phyloP scores from a whole-genome alignment of 192 early-diverging fungal genomes.

The Backusella morwellensis region DNA sequence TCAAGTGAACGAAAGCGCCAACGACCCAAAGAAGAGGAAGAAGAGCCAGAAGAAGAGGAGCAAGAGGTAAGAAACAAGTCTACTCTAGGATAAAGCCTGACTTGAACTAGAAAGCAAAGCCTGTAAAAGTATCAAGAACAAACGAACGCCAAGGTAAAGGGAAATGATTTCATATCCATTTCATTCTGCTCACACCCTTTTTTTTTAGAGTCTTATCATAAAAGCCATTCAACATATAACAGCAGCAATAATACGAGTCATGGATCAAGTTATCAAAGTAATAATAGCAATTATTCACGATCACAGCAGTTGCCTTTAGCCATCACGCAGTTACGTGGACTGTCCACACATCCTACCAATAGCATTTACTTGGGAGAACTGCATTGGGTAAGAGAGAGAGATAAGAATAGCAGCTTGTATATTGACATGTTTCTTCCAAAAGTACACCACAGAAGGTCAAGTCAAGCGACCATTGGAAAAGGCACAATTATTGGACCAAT shows the following conservation, averaged over 20 bases:
- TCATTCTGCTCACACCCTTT: not conserved
- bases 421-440: not conserved
- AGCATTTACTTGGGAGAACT: constrained; percentile 46
- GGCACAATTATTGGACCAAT: constrained; percentile 45
- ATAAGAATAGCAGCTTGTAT: not conserved
- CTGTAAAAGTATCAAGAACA: not conserved
- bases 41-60: not conserved
- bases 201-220: not conserved
- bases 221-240: not conserved
- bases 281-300: not conserved
- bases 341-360: constrained; percentile 29
- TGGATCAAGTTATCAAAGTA: not conserved
- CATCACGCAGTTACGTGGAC: constrained; percentile 24
- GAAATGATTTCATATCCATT: not conserved
- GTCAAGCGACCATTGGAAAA: constrained; percentile 42
- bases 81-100: not conserved
- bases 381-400: constrained; percentile 34
- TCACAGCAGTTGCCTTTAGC: constrained; percentile 15
- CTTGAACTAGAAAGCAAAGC: not conserved
- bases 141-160: not conserved
- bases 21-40: not conserved
- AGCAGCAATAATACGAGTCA: not conserved
- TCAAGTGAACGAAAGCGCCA: constrained; percentile 27
- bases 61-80: not conserved
- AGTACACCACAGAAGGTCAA: constrained; percentile 62